Base-by-base conservation (phyloP, 768 basidiomycete species). In the Tricholoma hemisulphureum region DNA sequence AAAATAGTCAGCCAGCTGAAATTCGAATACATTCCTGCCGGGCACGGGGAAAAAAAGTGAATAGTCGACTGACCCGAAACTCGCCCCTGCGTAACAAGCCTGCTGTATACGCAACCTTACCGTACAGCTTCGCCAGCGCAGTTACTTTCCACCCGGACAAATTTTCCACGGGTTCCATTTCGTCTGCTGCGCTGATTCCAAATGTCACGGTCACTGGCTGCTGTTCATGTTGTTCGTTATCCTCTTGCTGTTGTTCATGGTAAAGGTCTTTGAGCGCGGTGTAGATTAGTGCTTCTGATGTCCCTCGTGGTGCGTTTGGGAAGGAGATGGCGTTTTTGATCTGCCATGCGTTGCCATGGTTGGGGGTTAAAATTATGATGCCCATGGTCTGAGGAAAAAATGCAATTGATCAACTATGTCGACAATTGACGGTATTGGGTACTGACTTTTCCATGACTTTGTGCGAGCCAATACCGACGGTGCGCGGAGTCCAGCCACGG, bases 311-410 rank as follows among this genome's bases (percentile, higher is more conserved):
- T 0, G 83, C 79, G 24, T 72, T 64, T 6, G 82, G 82, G 67
- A 85, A 84, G 21, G 80, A 78, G 16, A 77, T 70, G 2, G 79
- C 77, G 60, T 85, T 84, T 67, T 85, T 85, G 64, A 85, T 82
- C 56, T 79, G 78, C 69, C 81, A 83, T 39, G 77, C 69, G 20
- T 73, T 69, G 11, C 68, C 65, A 24, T 75, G 71, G 14, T 80
- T 77, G 0, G 77, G 78, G 4, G 83, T 78, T 18, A 85, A 73
- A 51, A 85, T 79, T 59, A 83, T 75, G 35, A 84, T 56, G 3
- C 81, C 80, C 4, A 83, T 71, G 21, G 77, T 65, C 74, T 81
- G 50, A 58, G 57, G 50, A 62, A 23, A 26, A 56, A 32, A n/a
- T 14, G 11, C 21, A 23, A 43, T 50, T 7, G 23, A 4, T 50